These are phyloP conservation scores for Pythium guiyangense DNA, from an alignment of 352 stramenopile species.

Conservation along the genomic window DNA sequence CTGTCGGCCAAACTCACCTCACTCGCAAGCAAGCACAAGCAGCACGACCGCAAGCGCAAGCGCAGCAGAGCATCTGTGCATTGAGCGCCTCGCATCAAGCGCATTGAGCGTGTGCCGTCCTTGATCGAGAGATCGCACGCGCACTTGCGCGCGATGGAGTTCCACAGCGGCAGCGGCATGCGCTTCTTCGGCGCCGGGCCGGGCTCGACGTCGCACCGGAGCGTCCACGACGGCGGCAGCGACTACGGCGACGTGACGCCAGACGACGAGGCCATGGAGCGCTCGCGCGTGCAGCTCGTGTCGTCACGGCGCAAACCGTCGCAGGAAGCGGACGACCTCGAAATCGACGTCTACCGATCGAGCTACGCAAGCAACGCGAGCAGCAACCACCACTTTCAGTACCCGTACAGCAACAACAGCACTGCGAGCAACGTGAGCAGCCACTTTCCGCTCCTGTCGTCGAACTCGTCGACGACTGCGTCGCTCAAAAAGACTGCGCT, in stretches of 20 bases:
- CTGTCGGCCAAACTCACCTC: too few species aligned
- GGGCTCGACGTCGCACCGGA: background rate
- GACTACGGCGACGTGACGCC: slow-evolving; percentile 5
- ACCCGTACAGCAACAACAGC: slow-evolving; percentile 7
- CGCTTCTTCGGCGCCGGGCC: slow-evolving; percentile 1
- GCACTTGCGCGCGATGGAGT: slow-evolving; percentile 16
- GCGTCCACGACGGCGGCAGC: slow-evolving; percentile 2
- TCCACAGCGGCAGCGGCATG: slow-evolving; percentile 13
- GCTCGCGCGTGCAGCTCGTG: slow-evolving; percentile 44
- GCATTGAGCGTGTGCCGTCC: background rate
- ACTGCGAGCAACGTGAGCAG: background rate
- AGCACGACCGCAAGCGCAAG: background rate
- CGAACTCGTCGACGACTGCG: background rate
- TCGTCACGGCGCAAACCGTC: slow-evolving; percentile 37
- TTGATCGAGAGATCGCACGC: too few species aligned
- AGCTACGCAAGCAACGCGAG: slow-evolving; percentile 41
- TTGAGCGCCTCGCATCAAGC: too few species aligned
- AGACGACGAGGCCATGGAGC: slow-evolving; percentile 24
- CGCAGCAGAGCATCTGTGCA: too few species aligned
- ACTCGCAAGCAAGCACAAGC: background rate
- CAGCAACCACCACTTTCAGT: slow-evolving; percentile 10
- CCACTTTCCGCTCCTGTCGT: slow-evolving; percentile 8
- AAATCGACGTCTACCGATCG: slow-evolving; percentile 23
- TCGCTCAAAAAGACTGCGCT: slow-evolving; percentile 8
- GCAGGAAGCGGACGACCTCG: slow-evolving; percentile 23